Percentiles rank a stretch among this genome's conserved stretches.
phyloP scores from a whole-genome alignment of 768 basidiomycete genomes.

The Dioszegia hungarica region DNA sequence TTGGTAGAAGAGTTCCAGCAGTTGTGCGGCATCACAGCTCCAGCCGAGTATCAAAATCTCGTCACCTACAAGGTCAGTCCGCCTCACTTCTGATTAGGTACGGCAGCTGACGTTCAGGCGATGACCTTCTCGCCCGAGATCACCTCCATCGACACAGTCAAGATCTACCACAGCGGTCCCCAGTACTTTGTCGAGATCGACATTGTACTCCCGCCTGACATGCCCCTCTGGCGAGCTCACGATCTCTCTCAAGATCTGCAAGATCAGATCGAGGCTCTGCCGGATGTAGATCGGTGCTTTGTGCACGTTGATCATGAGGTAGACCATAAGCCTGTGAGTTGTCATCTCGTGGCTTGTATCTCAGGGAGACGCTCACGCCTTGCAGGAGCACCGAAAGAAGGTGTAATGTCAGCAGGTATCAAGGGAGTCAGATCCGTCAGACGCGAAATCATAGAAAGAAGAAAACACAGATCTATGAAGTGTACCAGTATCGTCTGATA shows the following conservation, averaged over 20 bases:
- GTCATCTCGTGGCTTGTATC: neutral
- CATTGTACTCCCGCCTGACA: constrained; percentile 82
- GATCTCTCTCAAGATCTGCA: constrained; percentile 50
- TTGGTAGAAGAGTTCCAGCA: constrained; percentile 74
- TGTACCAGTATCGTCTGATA: neutral
- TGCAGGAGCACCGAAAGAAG: constrained; percentile 36
- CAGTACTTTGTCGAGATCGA: constrained; percentile 90
- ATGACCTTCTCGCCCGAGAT: constrained; percentile 84
- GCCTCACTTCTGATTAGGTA: neutral
- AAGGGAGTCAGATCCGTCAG: no score
- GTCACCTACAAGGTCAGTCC: constrained; percentile 70
- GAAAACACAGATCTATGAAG: no score
- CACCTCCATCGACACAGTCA: constrained; percentile 79
- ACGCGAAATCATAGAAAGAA: no score
- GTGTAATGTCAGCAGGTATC: constrained; percentile 8
- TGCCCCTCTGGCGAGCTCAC: constrained; percentile 67
- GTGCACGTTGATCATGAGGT: constrained; percentile 94
- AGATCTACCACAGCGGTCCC: constrained; percentile 70
- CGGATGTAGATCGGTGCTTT: constrained; percentile 87
- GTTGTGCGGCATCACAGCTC: constrained; percentile 86
- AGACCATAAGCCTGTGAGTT: constrained; percentile 63
- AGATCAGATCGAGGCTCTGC: constrained; percentile 74
- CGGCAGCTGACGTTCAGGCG: constrained; percentile 46
- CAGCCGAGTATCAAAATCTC: constrained; percentile 78
- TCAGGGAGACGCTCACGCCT: constrained; percentile 3